phyloP scores from a whole-genome alignment of 176 grass and related monocot species.

The Oryza rufipogon region DNA sequence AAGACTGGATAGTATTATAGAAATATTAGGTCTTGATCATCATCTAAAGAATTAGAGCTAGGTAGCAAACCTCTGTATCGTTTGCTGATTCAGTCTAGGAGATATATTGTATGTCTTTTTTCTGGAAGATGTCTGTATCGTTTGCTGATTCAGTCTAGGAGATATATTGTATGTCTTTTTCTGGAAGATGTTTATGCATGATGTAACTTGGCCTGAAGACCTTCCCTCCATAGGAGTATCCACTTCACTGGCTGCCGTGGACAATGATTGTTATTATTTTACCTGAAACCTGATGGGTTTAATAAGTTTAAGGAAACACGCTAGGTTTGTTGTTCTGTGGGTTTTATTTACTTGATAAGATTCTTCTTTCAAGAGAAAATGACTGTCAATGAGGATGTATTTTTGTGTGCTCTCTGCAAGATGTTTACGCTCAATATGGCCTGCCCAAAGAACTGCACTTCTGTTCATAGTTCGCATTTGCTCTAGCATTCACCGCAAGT shows the following conservation, averaged over 20 bases:
- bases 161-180: background rate
- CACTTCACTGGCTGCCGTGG: background rate
- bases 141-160: background rate
- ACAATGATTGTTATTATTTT: background rate
- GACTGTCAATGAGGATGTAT: background rate
- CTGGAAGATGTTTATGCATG: background rate
- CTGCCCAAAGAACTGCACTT: background rate
- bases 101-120: background rate
- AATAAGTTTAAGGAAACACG: background rate
- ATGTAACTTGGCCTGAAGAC: background rate
- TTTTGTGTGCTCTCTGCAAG: background rate
- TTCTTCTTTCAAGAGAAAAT: background rate
- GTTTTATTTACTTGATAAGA: background rate
- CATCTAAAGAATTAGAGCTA: background rate
- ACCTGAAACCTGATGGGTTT: background rate
- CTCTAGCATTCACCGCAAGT: background rate
- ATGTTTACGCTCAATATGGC: background rate
- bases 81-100: background rate
- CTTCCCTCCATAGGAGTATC: background rate
- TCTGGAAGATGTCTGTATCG: background rate
- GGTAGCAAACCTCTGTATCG: background rate
- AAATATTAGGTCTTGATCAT: background rate
- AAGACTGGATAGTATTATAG: slow-evolving; percentile 18
- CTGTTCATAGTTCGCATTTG: background rate
- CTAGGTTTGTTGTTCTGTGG: background rate